Evolutionary conservation across 805 yeast genomes (phyloP).

Genomic region (Pichia phayaonensis): DNA sequence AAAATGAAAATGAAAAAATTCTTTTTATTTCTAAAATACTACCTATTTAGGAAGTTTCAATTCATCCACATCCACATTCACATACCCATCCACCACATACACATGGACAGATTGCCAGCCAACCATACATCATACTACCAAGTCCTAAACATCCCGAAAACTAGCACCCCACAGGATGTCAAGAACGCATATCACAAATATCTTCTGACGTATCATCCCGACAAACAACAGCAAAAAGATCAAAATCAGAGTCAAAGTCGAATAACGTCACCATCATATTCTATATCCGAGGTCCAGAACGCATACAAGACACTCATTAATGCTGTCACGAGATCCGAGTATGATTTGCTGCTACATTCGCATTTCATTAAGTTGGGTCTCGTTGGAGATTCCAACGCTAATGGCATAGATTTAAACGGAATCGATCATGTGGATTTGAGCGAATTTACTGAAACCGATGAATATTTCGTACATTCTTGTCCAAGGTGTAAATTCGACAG

Average conservation of each 20-base stretch:
- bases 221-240: conserved; percentile 36
- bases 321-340: conserved; percentile 32
- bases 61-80: too few relatives aligned
- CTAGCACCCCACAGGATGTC: conserved; percentile 35
- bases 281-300: conserved; percentile 37
- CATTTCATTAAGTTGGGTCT: conserved; percentile 31
- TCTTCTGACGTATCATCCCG: conserved; percentile 71
- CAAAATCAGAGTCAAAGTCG: background rate
- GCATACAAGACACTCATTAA: conserved; percentile 59
- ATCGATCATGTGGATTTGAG: conserved; percentile 53
- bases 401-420: conserved; percentile 25
- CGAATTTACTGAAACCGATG: conserved; percentile 29
- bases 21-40: background rate
- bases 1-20: background rate
- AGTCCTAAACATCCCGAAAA: conserved; percentile 42
- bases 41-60: background rate
- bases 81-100: too few relatives aligned
- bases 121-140: conserved; percentile 40
- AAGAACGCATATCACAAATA: conserved; percentile 56
- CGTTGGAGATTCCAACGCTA: conserved; percentile 64
- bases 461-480: conserved; percentile 30
- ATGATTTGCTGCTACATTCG: conserved; percentile 41
- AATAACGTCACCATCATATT: background rate
- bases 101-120: background rate
- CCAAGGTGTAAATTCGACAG: conserved; percentile 45